Base-by-base conservation (phyloP, 345 rosid species). In the Eucalyptus pumila region DNA sequence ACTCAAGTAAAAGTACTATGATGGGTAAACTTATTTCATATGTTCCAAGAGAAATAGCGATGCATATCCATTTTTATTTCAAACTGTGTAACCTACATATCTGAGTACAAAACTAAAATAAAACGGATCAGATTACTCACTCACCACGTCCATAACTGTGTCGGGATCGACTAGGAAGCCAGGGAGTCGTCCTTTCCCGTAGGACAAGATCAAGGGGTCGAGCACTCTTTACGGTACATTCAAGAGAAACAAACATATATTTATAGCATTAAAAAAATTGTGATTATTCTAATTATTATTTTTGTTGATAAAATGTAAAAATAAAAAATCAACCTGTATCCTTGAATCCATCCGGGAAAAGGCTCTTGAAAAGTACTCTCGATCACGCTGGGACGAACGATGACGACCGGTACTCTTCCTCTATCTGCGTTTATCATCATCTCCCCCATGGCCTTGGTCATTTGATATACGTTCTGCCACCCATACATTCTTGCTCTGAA, bases 391-490 rank as follows among this genome's bases (percentile, higher is more conserved):
- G 94, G 93, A 62, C 93, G 92, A 34, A 93, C 23, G 15, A 92
- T 91, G 11, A 89, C 89, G 6, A 91, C 86, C 4, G 94, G 92
- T 12, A 92, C 50, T n/a, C 88, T 81, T 44, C 67, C 91, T 86
- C 90, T 90, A 14, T 76, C 37, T 72, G 76, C 42, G 14, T 56
- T 87, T 50, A 93, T 62, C 16, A 88, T 14, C 91, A 88, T 91
- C 88, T 93, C 94, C 4, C 93, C 93, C 93, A 92, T 92, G 32
- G 94, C 94, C 62, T 93, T 93, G 32, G 94, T 88, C 83, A 93
- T 89, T 32, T 49, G 88, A 58, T 92, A 93, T 16, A 87, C 72
- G 67, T 88, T 89, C 54, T n/a, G 37, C 93, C 92, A 93, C 40
- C 93, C 94, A 62, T 89, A 87, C 19, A 49, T 85, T 89, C 47